Evolutionary conservation across 148 eudicot species (phyloP).

Genomic region (Vaccinium myrtillus): DNA sequence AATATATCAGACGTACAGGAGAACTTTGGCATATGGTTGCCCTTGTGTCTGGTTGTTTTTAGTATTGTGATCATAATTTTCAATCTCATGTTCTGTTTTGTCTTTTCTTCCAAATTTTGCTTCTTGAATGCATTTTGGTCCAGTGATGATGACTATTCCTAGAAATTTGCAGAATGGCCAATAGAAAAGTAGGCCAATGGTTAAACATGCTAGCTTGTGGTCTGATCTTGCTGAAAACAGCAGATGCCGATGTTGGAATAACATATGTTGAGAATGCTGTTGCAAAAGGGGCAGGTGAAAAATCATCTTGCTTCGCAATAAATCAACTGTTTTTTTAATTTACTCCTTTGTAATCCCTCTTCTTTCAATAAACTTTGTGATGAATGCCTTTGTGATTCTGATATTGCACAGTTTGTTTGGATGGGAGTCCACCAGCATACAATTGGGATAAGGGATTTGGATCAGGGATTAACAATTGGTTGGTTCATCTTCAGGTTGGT

Average conservation of each 20-base stretch:
- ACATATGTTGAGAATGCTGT: conserved; percentile 65
- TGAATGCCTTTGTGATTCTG: background rate
- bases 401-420: conserved; percentile 69
- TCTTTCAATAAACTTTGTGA: background rate
- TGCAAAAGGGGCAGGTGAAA: conserved; percentile 79
- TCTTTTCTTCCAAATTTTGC: too few relatives aligned
- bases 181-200: conserved; percentile 26
- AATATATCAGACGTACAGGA: too few relatives aligned
- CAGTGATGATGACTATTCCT: background rate
- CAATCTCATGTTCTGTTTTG: too few relatives aligned
- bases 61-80: too few relatives aligned
- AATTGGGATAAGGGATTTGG: conserved; percentile 72
- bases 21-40: too few relatives aligned
- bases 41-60: too few relatives aligned
- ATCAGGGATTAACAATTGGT: conserved; percentile 70
- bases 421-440: conserved; percentile 92
- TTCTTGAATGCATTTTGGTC: background rate
- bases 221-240: conserved; percentile 37
- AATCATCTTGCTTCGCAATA: background rate
- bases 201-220: conserved; percentile 29
- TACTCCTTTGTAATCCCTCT: background rate
- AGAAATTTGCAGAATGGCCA: conserved; percentile 7
- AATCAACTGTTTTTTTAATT: background rate
- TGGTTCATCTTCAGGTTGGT: conserved; percentile 68
- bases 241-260: conserved; percentile 51